phyloP scores from a whole-genome alignment of 179 eudicot species.

The Gypsophila paniculata region DNA sequence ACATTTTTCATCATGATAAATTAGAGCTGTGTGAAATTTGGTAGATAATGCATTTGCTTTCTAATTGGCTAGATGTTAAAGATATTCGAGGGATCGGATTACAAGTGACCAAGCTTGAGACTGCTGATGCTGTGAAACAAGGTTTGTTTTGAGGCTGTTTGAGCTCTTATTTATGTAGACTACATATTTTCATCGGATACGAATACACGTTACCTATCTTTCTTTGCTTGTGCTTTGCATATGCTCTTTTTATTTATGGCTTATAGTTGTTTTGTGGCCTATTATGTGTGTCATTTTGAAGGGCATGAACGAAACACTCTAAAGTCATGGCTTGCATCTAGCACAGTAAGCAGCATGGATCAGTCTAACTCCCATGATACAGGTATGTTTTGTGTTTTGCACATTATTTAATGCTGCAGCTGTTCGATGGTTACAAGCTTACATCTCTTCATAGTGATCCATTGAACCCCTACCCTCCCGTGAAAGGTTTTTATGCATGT shows the following conservation, averaged over 20 bases:
- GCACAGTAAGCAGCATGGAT: slow-evolving; percentile 37
- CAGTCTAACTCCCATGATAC: slow-evolving; percentile 23
- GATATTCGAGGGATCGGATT: slow-evolving; percentile 93
- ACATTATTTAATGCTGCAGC: neutral
- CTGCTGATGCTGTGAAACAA: slow-evolving; percentile 47
- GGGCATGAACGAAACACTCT: slow-evolving; percentile 57
- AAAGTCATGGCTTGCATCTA: slow-evolving; percentile 67
- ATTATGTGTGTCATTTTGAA: slow-evolving; percentile 25
- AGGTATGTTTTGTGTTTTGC: slow-evolving; percentile 37
- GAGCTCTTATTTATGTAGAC: neutral
- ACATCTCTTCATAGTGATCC: neutral
- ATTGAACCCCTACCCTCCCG: neutral
- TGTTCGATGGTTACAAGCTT: neutral
- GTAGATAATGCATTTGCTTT: slow-evolving; percentile 1
- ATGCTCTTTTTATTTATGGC: neutral
- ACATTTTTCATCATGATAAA: neutral
- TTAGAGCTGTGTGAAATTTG: slow-evolving; percentile 2
- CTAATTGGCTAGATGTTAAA: slow-evolving; percentile 49
- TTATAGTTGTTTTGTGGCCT: neutral
- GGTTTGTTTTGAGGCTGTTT: slow-evolving; percentile 40
- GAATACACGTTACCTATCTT: slow-evolving; percentile 3
- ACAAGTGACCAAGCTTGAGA: slow-evolving; percentile 85
- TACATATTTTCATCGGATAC: neutral
- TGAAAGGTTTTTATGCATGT: neutral
- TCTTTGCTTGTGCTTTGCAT: slow-evolving; percentile 7